These are phyloP conservation scores for Clarireedia homoeocarpa DNA, from an alignment of 2,329 filamentous ascomycete species.

Conservation along the genomic window DNA sequence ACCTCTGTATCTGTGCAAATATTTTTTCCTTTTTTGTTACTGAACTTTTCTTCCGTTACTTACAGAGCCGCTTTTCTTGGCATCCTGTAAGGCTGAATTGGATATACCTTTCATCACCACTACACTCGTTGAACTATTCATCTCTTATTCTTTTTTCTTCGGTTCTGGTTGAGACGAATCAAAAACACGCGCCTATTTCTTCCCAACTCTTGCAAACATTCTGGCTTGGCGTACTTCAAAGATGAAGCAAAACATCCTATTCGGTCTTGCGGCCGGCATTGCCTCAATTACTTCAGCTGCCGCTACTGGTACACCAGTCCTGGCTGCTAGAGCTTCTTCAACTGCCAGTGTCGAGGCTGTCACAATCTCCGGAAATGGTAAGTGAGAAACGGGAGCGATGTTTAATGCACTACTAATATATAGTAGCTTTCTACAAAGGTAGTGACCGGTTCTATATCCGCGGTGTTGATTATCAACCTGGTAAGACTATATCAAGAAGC, in stretches of 20 bases:
- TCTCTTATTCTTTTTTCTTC: not conserved
- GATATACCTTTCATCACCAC: not conserved
- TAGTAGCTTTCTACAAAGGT: conserved; percentile 27
- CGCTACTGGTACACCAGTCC: conserved; percentile 15
- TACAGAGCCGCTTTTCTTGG: conserved; percentile 1
- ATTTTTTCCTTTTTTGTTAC: not conserved
- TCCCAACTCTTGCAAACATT: too few relatives aligned
- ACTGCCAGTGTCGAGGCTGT: conserved; percentile 16
- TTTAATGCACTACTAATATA: not conserved
- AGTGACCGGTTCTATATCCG: conserved; percentile 45
- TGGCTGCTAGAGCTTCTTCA: conserved; percentile 17
- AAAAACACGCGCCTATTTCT: not conserved
- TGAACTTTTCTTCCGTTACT: conserved; percentile 1
- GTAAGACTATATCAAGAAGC: conserved; percentile 15
- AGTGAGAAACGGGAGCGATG: not conserved
- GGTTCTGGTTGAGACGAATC: not conserved
- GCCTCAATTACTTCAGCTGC: conserved; percentile 7
- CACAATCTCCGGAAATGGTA: conserved; percentile 25
- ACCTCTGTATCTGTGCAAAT: not conserved
- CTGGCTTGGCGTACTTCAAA: not conserved
- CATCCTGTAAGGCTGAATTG: not conserved
- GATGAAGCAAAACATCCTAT: conserved; percentile 8
- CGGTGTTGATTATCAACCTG: conserved; percentile 56
- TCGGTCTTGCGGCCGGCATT: conserved; percentile 1
- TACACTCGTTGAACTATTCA: not conserved